A percentile compares a stretch with the other conserved stretches of the same genome.
phyloP scores from a whole-genome alignment of 2,329 filamentous ascomycete species.

The Ustulina deusta region DNA sequence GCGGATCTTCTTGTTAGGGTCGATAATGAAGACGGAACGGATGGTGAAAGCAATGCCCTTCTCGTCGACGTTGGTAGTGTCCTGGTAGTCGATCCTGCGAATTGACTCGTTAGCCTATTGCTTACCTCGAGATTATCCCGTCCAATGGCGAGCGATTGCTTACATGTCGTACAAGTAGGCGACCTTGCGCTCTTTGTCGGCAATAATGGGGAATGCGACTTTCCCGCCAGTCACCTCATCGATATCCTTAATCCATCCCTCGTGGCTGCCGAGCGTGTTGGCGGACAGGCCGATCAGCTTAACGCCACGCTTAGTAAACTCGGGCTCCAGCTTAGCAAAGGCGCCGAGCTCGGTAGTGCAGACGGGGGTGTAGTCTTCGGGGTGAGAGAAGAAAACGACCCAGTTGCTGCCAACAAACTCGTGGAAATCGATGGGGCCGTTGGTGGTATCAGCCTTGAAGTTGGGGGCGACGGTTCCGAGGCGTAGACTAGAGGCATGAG shows the following conservation, averaged over 20 bases:
- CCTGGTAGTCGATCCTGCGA: conserved; percentile 79
- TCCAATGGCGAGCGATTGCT: conserved; percentile 46
- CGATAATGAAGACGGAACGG: conserved; percentile 93
- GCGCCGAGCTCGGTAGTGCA: conserved; percentile 96
- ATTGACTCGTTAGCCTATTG: conserved; percentile 24
- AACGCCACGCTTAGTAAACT: conserved; percentile 87
- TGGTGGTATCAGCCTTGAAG: conserved; percentile 85
- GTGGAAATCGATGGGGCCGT: conserved; percentile 84
- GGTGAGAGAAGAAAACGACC: conserved; percentile 87
- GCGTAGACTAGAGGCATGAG: conserved; percentile 63
- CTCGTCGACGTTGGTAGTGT: conserved; percentile 81
- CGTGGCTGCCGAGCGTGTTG: conserved; percentile 86
- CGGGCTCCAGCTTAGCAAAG: conserved; percentile 87
- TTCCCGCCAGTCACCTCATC: conserved; percentile 79
- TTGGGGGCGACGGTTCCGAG: conserved; percentile 78
- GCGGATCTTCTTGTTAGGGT: conserved; percentile 92
- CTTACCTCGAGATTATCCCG: not conserved
- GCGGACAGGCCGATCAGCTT: conserved; percentile 93
- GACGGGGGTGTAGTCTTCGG: conserved; percentile 91
- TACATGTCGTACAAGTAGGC: conserved; percentile 83
- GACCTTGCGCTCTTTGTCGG: conserved; percentile 81
- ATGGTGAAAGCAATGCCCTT: conserved; percentile 94
- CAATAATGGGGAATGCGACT: conserved; percentile 83
- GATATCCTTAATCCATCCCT: conserved; percentile 91
- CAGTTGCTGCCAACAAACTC: conserved; percentile 83